phyloP scores from a whole-genome alignment of 768 basidiomycete species.

The Boletus bicolor region DNA sequence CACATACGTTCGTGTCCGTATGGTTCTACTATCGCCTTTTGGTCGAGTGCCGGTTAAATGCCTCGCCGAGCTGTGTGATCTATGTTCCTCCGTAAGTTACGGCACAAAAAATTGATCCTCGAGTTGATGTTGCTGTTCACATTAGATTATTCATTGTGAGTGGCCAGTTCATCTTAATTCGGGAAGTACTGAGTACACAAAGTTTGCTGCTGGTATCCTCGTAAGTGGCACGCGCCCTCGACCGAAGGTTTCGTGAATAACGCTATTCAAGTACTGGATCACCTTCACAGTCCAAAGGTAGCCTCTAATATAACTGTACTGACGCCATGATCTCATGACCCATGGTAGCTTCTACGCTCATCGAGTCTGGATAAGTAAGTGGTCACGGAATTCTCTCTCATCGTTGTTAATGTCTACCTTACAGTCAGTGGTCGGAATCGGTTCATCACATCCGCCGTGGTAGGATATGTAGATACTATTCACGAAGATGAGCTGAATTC shows the following conservation, averaged over 20 bases:
- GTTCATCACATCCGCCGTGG: conserved; percentile 13
- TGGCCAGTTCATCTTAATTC: neutral
- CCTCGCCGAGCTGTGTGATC: neutral
- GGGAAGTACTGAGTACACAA: neutral
- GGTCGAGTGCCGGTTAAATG: conserved; percentile 9
- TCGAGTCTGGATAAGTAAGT: conserved; percentile 28
- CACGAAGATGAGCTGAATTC: neutral
- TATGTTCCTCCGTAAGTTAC: conserved; percentile 8
- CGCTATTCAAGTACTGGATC: conserved; percentile 11
- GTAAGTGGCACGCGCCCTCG: conserved; percentile 1
- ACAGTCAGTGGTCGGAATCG: conserved; percentile 21
- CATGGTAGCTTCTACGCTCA: conserved; percentile 23
- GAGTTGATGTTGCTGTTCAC: neutral
- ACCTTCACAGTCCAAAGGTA: conserved; percentile 25
- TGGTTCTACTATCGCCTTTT: conserved; percentile 1
- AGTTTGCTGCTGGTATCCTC: neutral
- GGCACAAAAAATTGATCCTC: neutral
- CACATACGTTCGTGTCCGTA: neutral
- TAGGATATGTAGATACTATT: neutral
- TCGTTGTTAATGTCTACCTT: neutral
- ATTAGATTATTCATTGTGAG: conserved; percentile 8
- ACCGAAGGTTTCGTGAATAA: neutral
- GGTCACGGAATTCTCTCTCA: too few relatives aligned
- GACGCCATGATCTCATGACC: too few relatives aligned
- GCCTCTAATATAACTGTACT: too few relatives aligned